Conservation (phyloP, 2,329 filamentous ascomycete genomes). For the Calonectria hawksworthii region DNA sequence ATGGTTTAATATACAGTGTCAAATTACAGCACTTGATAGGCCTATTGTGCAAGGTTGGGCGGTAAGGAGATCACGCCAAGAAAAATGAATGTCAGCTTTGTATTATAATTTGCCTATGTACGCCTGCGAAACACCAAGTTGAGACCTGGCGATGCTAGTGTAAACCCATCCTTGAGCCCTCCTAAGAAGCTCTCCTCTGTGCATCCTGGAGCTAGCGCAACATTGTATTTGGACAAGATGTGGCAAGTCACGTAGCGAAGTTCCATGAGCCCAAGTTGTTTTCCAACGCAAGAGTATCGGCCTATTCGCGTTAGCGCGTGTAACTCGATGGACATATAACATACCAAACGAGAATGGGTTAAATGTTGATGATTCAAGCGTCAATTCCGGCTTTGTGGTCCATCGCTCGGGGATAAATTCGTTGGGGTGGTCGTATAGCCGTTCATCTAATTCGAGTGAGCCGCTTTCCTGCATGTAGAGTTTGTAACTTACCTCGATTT, state of each 20-base stretch:
- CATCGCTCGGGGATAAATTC: conserved; percentile 37
- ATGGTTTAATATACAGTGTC: too few relatives aligned
- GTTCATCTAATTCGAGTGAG: conserved; percentile 15
- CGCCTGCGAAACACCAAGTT: background rate
- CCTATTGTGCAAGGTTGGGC: too few relatives aligned
- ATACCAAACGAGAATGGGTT: conserved; percentile 31
- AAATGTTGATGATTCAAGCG: conserved; percentile 22
- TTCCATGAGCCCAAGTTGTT: conserved; percentile 37
- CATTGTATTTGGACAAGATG: conserved; percentile 26
- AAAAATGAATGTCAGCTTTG: too few relatives aligned
- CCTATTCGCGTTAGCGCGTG: background rate
- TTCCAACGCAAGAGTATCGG: conserved; percentile 34
- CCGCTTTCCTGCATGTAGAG: too few relatives aligned
- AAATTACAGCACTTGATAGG: too few relatives aligned
- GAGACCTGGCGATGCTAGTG: background rate
- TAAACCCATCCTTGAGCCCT: background rate
- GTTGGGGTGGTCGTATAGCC: conserved; percentile 24
- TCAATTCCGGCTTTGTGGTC: conserved; percentile 28
- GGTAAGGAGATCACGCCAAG: too few relatives aligned
- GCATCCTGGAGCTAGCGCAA: conserved; percentile 1
- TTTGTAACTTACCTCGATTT: conserved; percentile 24
- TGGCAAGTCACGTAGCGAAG: conserved; percentile 23
- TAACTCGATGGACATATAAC: background rate
- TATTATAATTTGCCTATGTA: too few relatives aligned
- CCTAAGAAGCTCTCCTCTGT: background rate